These are phyloP conservation scores for Phalaenopsis hybrid DNA, from an alignment of 116 monocot genomes.

Conservation along the genomic window DNA sequence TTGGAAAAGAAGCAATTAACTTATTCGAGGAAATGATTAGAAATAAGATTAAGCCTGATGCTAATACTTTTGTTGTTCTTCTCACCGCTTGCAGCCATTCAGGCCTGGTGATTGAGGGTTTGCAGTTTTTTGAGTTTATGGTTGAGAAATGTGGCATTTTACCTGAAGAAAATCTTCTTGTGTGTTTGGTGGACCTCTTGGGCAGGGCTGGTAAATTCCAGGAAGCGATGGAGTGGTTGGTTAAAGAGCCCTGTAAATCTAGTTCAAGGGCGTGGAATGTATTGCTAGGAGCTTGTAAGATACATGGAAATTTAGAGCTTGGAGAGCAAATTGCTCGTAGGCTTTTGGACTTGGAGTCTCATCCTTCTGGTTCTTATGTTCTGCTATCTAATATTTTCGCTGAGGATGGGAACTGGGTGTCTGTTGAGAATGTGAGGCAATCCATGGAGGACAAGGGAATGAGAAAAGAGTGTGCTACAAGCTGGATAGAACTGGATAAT, in stretches of 20 bases:
- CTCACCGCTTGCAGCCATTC: constrained; percentile 67
- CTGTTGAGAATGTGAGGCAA: constrained; percentile 37
- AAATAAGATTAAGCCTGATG: constrained; percentile 32
- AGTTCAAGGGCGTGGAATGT: constrained; percentile 37
- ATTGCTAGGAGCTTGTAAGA: constrained; percentile 32
- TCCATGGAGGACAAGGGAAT: constrained; percentile 39
- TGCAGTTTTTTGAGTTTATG: constrained; percentile 44
- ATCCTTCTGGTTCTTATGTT: constrained; percentile 34
- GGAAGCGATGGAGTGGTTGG: constrained; percentile 39
- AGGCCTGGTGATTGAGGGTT: constrained; percentile 45
- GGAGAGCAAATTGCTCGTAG: constrained; percentile 35
- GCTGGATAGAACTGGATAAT: constrained; percentile 48
- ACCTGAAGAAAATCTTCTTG: constrained; percentile 37
- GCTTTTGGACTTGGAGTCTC: constrained; percentile 32
- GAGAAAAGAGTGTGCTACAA: constrained; percentile 44
- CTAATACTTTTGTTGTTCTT: constrained; percentile 46
- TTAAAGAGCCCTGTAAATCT: constrained; percentile 22
- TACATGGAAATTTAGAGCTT: constrained; percentile 29
- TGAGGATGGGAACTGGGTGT: constrained; percentile 38
- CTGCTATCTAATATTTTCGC: constrained; percentile 45
- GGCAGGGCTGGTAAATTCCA: constrained; percentile 41
- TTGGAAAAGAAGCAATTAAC: constrained; percentile 29
- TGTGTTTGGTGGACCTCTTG: constrained; percentile 59
- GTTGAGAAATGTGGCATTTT: constrained; percentile 11
- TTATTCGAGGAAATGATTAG: constrained; percentile 48